phyloP scores from a whole-genome alignment of 768 basidiomycete species.

The Auricularia sp. region DNA sequence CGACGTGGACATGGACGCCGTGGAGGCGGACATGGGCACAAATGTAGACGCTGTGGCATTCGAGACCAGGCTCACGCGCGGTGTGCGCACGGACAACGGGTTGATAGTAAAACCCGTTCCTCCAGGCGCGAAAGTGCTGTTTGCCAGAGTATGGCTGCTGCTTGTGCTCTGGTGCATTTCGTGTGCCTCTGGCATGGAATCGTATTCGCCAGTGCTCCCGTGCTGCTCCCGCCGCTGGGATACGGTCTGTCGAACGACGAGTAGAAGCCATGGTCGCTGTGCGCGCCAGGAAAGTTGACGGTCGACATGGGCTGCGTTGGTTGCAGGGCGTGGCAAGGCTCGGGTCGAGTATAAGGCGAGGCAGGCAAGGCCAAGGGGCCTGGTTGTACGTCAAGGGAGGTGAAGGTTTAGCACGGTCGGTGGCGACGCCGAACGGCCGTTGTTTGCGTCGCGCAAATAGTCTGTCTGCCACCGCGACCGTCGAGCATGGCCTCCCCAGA shows the following conservation, averaged over 20 bases:
- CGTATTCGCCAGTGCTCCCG: not conserved
- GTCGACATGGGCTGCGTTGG: not conserved
- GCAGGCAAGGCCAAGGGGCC: conserved; percentile 1
- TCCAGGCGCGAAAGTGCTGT: not conserved
- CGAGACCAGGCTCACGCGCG: not conserved
- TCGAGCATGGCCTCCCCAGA: conserved; percentile 17
- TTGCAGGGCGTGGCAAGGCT: not conserved
- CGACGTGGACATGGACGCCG: not conserved
- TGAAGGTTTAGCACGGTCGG: no score
- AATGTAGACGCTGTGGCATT: not conserved
- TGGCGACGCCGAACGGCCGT: no score
- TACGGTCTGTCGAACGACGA: conserved; percentile 1
- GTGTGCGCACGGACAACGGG: not conserved
- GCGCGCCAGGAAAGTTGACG: not conserved
- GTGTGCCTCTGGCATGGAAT: not conserved
- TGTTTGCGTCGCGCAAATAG: not conserved
- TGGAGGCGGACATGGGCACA: not conserved
- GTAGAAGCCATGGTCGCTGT: not conserved
- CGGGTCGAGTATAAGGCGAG: conserved; percentile 1
- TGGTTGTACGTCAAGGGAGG: no score
- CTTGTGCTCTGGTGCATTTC: conserved; percentile 1
- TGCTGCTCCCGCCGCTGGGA: not conserved
- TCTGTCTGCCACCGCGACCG: not conserved
- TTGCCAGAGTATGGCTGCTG: not conserved
- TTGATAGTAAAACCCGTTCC: not conserved